Percentiles rank a stretch among this genome's conserved stretches.
Conservation (phyloP, 768 basidiomycete species). For the Butyriboletus loyo region DNA sequence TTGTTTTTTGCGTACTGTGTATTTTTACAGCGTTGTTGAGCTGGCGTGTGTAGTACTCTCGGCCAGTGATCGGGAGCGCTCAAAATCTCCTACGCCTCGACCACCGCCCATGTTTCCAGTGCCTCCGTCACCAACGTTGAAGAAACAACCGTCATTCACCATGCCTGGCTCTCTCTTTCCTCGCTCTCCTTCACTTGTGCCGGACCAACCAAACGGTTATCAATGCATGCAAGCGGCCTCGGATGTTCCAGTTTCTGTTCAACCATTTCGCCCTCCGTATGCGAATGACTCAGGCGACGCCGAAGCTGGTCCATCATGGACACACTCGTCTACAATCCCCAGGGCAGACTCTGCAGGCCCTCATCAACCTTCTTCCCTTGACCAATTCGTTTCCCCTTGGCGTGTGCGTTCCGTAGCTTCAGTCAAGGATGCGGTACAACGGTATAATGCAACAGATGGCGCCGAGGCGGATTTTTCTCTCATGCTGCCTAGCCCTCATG, state of each 20-base stretch:
- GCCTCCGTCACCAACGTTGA: conserved; percentile 32
- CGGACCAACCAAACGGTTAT: conserved; percentile 27
- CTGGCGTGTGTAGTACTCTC: conserved; percentile 18
- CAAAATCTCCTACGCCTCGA: conserved; percentile 18
- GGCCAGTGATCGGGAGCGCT: conserved; percentile 17
- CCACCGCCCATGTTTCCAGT: conserved; percentile 14
- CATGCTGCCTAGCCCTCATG: conserved; percentile 43
- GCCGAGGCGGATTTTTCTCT: conserved; percentile 50
- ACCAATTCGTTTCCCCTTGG: conserved; percentile 28
- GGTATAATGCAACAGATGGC: conserved; percentile 43
- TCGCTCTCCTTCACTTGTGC: conserved; percentile 65
- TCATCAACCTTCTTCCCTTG: conserved; percentile 3
- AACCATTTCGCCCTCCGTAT: background rate
- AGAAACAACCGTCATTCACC: conserved; percentile 43
- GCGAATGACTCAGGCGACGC: background rate
- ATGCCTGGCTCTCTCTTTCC: conserved; percentile 83
- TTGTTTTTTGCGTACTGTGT: background rate
- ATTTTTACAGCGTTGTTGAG: conserved; percentile 3
- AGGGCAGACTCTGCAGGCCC: background rate
- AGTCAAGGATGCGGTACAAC: conserved; percentile 48
- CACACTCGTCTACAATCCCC: conserved; percentile 2
- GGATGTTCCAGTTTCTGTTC: background rate
- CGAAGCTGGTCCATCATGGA: conserved; percentile 18
- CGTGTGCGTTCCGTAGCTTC: conserved; percentile 37
- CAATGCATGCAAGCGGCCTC: background rate